Conservation (phyloP, 306 rosid genomes). For the Quercus agrifolia region DNA sequence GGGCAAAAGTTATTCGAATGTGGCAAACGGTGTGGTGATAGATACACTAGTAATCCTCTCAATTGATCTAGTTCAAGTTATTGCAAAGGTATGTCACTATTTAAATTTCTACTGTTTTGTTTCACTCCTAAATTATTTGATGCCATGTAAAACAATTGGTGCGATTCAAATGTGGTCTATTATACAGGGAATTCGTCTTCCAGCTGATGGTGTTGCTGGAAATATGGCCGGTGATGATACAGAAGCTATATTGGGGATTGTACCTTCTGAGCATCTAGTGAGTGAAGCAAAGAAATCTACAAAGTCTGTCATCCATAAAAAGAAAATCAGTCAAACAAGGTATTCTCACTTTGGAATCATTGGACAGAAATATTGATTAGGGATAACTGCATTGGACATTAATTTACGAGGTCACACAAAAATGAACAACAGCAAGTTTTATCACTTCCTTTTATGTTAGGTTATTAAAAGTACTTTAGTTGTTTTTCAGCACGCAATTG, state of each 20-base stretch:
- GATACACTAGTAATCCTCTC: conserved; percentile 71
- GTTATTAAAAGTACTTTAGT: too few species aligned
- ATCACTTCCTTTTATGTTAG: too few species aligned
- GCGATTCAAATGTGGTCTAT: conserved; percentile 15
- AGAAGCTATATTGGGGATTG: conserved; percentile 37
- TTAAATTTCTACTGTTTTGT: conserved; percentile 4
- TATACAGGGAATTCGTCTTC: conserved; percentile 59
- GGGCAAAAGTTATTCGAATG: conserved; percentile 53
- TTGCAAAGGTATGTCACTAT: conserved; percentile 56
- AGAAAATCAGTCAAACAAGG: conserved; percentile 49
- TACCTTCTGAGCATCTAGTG: conserved; percentile 25
- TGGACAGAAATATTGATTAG: conserved; percentile 7
- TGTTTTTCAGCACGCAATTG: too few species aligned
- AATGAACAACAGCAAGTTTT: not conserved
- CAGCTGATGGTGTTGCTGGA: conserved; percentile 50
- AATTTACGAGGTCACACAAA: not conserved
- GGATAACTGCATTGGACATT: conserved; percentile 9
- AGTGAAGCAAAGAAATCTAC: conserved; percentile 28
- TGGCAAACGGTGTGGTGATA: conserved; percentile 42
- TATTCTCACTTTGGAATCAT: conserved; percentile 26
- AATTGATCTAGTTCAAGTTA: conserved; percentile 75
- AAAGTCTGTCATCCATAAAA: conserved; percentile 26
- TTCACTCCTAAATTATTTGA: not conserved
- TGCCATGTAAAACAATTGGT: conserved; percentile 10
- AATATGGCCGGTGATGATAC: conserved; percentile 34